Conservation (phyloP, 768 basidiomycete species). For the Cyclocybe aegerita region DNA sequence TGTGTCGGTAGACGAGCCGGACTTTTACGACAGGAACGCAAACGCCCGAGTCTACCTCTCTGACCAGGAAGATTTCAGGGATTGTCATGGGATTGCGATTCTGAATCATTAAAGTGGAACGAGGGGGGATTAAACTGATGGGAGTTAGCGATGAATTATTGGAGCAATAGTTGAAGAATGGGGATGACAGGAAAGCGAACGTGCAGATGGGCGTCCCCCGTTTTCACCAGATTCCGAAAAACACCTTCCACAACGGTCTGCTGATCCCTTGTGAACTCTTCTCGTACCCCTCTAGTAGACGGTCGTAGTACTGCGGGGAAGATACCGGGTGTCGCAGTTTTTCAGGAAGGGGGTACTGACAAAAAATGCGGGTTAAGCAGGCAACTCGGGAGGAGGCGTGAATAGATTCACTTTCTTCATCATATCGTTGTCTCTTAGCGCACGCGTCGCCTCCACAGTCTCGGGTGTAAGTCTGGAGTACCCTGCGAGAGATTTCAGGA, state of each 20-base stretch:
- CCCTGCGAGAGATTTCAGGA: constrained; percentile 60
- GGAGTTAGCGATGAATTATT: too few species aligned
- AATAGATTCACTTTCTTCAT: constrained; percentile 54
- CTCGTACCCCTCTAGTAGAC: constrained; percentile 71
- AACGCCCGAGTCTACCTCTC: too few species aligned
- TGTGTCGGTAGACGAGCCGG: too few species aligned
- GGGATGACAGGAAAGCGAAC: constrained; percentile 4
- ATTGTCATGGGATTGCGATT: too few species aligned
- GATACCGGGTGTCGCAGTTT: constrained; percentile 69
- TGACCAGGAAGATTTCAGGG: too few species aligned
- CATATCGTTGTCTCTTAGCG: constrained; percentile 53
- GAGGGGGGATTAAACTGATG: too few species aligned
- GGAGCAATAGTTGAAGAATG: not conserved
- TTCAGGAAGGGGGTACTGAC: constrained; percentile 65
- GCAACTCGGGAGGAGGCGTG: constrained; percentile 22
- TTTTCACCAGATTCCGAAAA: constrained; percentile 71
- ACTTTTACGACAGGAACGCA: too few species aligned
- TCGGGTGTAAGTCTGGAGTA: constrained; percentile 67
- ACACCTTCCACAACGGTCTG: constrained; percentile 82
- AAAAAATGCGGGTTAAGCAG: constrained; percentile 11
- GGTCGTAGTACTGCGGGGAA: constrained; percentile 70
- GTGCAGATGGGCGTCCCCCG: not conserved
- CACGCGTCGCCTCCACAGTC: constrained; percentile 59
- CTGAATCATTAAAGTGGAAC: too few species aligned
- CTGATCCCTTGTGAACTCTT: constrained; percentile 76